A percentile compares a stretch with the other conserved stretches of the same genome.
Evolutionary conservation across 1,284 basidiomycete genomes (phyloP).

Genomic region (Rhodofomes roseus): DNA sequence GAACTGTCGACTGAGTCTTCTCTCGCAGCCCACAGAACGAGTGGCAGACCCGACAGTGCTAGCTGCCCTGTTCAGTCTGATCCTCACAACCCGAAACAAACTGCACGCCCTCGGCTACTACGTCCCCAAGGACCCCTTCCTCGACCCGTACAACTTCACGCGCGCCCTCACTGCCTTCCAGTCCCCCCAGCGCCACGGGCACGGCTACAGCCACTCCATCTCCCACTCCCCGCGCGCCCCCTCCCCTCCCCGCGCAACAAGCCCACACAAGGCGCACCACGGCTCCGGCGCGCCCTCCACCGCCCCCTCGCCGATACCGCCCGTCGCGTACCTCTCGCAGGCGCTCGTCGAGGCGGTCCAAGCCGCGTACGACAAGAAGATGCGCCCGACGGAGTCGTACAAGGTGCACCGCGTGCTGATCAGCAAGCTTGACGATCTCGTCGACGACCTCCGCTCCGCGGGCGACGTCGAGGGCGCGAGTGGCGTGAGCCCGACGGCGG

Average conservation of each 20-base stretch:
- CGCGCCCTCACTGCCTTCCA: conserved; percentile 24
- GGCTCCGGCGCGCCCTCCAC: neutral
- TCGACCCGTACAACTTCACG: conserved; percentile 55
- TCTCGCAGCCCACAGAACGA: conserved; percentile 57
- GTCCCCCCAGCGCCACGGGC: conserved; percentile 18
- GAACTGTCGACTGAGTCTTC: neutral
- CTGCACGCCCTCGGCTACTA: conserved; percentile 49
- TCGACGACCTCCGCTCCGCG: conserved; percentile 32
- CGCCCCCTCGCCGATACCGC: conserved; percentile 8
- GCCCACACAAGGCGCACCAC: conserved; percentile 12
- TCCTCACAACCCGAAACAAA: conserved; percentile 64
- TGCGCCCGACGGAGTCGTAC: conserved; percentile 50
- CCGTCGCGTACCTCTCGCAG: conserved; percentile 37
- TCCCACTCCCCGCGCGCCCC: conserved; percentile 10
- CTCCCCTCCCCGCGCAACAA: conserved; percentile 12
- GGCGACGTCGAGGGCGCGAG: conserved; percentile 25
- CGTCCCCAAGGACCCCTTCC: conserved; percentile 73
- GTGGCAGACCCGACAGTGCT: conserved; percentile 69
- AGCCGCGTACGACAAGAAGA: conserved; percentile 46
- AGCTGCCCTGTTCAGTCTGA: conserved; percentile 63
- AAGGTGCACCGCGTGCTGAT: conserved; percentile 59
- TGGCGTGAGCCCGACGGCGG: conserved; percentile 42
- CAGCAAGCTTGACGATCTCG: conserved; percentile 45
- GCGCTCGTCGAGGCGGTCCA: conserved; percentile 47
- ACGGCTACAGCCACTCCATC: conserved; percentile 15